A percentile compares a stretch with the other conserved stretches of the same genome.
Evolutionary conservation across 2,329 filamentous ascomycete genomes (phyloP).

Genomic region (Mycosphaerelloides madeirae): DNA sequence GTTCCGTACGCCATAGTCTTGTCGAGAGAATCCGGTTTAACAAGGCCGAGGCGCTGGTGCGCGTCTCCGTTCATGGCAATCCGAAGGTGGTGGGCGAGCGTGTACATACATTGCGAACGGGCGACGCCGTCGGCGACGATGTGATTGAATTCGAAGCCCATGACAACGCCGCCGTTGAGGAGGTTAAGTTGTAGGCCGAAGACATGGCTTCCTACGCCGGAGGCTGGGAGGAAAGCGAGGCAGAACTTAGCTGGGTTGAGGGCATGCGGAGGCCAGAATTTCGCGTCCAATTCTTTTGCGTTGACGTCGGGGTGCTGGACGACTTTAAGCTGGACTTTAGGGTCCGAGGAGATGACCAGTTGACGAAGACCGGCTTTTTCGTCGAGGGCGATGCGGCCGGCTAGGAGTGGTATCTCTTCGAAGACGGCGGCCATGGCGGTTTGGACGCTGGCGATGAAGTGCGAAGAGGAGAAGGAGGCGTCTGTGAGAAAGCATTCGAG

Average conservation of each 20-base stretch:
- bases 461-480: background rate
- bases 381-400: slow-evolving; percentile 7
- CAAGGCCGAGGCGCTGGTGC: background rate
- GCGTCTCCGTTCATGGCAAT: slow-evolving; percentile 9
- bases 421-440: slow-evolving; percentile 3
- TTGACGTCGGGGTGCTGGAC: slow-evolving; percentile 4
- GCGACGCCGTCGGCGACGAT: slow-evolving; percentile 10
- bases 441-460: slow-evolving; percentile 9
- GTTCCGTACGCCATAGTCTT: slow-evolving; percentile 7
- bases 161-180: slow-evolving; percentile 8
- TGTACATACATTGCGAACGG: background rate
- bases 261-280: slow-evolving; percentile 9
- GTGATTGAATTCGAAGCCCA: slow-evolving; percentile 16
- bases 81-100: slow-evolving; percentile 13
- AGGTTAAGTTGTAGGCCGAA: slow-evolving; percentile 16
- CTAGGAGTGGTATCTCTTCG: slow-evolving; percentile 8
- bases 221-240: slow-evolving; percentile 3
- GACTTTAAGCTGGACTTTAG: slow-evolving; percentile 10
- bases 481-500: slow-evolving; percentile 10
- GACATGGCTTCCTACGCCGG: slow-evolving; percentile 11
- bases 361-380: slow-evolving; percentile 8
- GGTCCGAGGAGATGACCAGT: slow-evolving; percentile 6
- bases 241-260: slow-evolving; percentile 9
- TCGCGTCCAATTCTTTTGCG: slow-evolving; percentile 6
- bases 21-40: slow-evolving; percentile 9